These are phyloP conservation scores for Yamadazyma endophytica DNA, from an alignment of 805 yeast genomes.

Conservation along the genomic window DNA sequence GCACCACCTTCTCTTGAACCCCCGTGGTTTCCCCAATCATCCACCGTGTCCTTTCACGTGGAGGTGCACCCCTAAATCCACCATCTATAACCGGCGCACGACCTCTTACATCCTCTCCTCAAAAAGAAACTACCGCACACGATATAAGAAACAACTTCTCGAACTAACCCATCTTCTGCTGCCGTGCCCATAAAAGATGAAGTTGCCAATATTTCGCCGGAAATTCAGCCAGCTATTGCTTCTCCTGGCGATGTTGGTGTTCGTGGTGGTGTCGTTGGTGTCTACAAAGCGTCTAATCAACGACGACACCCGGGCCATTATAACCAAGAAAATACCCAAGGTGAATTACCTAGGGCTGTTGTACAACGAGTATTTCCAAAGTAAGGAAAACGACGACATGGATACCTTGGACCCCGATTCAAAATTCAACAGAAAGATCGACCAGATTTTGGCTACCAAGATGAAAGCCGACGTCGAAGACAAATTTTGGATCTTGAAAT, in stretches of 20 bases:
- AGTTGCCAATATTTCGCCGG: constrained; percentile 4
- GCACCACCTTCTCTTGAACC: no score
- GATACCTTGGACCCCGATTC: constrained; percentile 5
- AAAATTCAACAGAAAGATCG: constrained; percentile 14
- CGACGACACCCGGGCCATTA: neutral
- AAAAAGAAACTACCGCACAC: no score
- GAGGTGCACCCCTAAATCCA: no score
- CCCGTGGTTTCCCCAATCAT: no score
- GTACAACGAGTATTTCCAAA: constrained; percentile 4
- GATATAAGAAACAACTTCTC: no score
- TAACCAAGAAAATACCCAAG: neutral
- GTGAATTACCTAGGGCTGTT: constrained; percentile 9
- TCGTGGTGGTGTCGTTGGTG: constrained; percentile 2
- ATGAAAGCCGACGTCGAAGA: constrained; percentile 17
- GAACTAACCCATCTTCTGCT: no score
- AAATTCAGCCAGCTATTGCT: constrained; percentile 3
- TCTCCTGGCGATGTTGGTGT: constrained; percentile 1
- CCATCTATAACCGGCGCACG: no score
- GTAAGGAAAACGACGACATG: neutral
- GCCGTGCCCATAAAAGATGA: no score
- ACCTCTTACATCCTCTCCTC: no score
- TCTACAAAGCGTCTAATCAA: constrained; percentile 4
- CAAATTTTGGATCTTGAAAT: constrained; percentile 20
- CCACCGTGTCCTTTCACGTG: no score
- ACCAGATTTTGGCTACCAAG: constrained; percentile 13